phyloP scores from a whole-genome alignment of 2,329 filamentous ascomycete genomes.

The Fusarium foetens region DNA sequence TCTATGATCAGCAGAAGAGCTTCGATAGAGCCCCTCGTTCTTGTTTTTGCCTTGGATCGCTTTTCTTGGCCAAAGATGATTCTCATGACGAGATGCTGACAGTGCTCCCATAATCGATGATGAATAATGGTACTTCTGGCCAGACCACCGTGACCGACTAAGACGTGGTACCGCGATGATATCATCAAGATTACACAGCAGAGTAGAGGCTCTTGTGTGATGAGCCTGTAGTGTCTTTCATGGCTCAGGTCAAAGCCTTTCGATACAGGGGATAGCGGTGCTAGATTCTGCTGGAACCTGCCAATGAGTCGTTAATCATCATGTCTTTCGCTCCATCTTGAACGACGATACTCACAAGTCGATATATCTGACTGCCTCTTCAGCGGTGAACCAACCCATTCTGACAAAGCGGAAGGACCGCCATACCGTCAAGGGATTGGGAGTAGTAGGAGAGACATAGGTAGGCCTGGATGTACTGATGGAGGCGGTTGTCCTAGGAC shows the following conservation, averaged over 20 bases:
- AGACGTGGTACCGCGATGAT: conserved; percentile 61
- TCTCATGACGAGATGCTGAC: conserved; percentile 62
- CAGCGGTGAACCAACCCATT: conserved; percentile 65
- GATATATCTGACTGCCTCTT: conserved; percentile 63
- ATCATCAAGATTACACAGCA: conserved; percentile 65
- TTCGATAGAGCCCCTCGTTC: conserved; percentile 63
- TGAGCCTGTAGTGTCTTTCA: conserved; percentile 57
- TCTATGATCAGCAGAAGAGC: conserved; percentile 64
- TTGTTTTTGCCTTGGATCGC: conserved; percentile 58
- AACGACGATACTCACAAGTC: conserved; percentile 53
- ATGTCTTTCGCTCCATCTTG: background rate
- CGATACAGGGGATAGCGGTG: conserved; percentile 58
- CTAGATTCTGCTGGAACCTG: conserved; percentile 26
- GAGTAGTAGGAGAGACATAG: fast-evolving
- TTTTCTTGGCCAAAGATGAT: conserved; percentile 66
- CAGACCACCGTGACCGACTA: conserved; percentile 54
- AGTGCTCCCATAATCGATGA: conserved; percentile 64
- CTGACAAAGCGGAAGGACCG: conserved; percentile 57
- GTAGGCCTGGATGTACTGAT: background rate
- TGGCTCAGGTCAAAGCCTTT: conserved; percentile 61
- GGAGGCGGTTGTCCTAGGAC: background rate
- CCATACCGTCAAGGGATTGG: conserved; percentile 16
- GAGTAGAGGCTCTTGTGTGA: conserved; percentile 62
- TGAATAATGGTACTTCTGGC: conserved; percentile 64
- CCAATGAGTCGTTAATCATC: background rate